phyloP scores from a whole-genome alignment of 2,329 filamentous ascomycete species.

The Pyricularia sp. region DNA sequence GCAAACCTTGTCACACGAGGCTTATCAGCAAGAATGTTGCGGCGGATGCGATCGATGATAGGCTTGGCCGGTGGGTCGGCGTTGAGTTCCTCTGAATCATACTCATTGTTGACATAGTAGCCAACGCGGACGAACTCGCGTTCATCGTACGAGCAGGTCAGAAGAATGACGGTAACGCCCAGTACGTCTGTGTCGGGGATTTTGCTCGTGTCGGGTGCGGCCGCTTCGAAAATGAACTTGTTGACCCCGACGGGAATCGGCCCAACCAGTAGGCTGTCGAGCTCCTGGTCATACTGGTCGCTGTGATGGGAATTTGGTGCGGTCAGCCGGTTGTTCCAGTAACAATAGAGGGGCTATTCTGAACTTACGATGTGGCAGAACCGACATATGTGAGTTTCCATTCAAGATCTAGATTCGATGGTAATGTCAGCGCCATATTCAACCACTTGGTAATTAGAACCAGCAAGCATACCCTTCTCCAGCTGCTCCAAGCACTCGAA shows the following conservation, averaged over 20 bases:
- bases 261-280: conserved; percentile 90
- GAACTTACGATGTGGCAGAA: conserved; percentile 84
- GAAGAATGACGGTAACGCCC: conserved; percentile 89
- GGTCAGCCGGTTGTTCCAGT: not conserved
- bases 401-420: conserved; percentile 60
- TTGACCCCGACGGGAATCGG: conserved; percentile 97
- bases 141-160: conserved; percentile 92
- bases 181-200: conserved; percentile 94
- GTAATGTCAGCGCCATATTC: conserved; percentile 9
- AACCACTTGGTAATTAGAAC: not conserved
- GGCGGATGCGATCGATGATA: conserved; percentile 77
- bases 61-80: conserved; percentile 86
- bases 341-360: conserved; percentile 5
- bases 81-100: conserved; percentile 79
- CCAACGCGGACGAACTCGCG: conserved; percentile 96
- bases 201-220: conserved; percentile 75
- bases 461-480: conserved; percentile 57
- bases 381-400: conserved; percentile 99
- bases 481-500: conserved; percentile 94
- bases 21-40: conserved; percentile 93
- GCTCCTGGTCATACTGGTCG: conserved; percentile 94
- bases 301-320: conserved; percentile 26
- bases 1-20: conserved; percentile 93
- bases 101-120: conserved; percentile 99
- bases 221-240: conserved; percentile 96